phyloP scores from a whole-genome alignment of 1,139 yeast genomes.

The Taphrina wiesneri region DNA sequence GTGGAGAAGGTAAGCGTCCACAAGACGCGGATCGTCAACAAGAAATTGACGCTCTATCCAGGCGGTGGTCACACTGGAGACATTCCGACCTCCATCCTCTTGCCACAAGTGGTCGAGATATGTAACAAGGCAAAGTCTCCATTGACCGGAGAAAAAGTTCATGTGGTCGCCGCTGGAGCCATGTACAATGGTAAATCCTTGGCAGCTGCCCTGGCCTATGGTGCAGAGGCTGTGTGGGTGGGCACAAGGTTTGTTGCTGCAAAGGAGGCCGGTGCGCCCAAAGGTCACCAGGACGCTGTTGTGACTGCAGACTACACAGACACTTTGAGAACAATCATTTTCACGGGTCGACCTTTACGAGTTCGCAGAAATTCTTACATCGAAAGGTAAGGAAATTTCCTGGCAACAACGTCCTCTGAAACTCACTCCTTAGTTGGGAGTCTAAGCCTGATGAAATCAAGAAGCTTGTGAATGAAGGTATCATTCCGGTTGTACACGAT shows the following conservation, averaged over 20 bases:
- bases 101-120: slow-evolving; percentile 49
- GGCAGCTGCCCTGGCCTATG: slow-evolving; percentile 46
- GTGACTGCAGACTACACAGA: slow-evolving; percentile 41
- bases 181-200: slow-evolving; percentile 47
- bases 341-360: slow-evolving; percentile 44
- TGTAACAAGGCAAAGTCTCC: slow-evolving; percentile 41
- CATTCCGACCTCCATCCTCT: slow-evolving; percentile 40
- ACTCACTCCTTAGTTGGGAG: slow-evolving; percentile 40
- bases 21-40: background rate
- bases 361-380: slow-evolving; percentile 41
- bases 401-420: too few relatives aligned
- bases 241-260: slow-evolving; percentile 45
- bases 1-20: slow-evolving; percentile 46
- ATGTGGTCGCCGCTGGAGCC: slow-evolving; percentile 54
- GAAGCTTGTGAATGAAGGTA: slow-evolving; percentile 41
- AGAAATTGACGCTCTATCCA: background rate
- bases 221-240: slow-evolving; percentile 53
- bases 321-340: slow-evolving; percentile 42
- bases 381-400: slow-evolving; percentile 1
- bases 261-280: slow-evolving; percentile 43
- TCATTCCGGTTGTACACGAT: slow-evolving; percentile 41
- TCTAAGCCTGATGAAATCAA: slow-evolving; percentile 40
- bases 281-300: slow-evolving; percentile 42
- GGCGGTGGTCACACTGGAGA: slow-evolving; percentile 56
- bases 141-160: slow-evolving; percentile 43